Evolutionary conservation across 1,139 yeast genomes (phyloP).

Genomic region (Scheffersomyces stambukii): DNA sequence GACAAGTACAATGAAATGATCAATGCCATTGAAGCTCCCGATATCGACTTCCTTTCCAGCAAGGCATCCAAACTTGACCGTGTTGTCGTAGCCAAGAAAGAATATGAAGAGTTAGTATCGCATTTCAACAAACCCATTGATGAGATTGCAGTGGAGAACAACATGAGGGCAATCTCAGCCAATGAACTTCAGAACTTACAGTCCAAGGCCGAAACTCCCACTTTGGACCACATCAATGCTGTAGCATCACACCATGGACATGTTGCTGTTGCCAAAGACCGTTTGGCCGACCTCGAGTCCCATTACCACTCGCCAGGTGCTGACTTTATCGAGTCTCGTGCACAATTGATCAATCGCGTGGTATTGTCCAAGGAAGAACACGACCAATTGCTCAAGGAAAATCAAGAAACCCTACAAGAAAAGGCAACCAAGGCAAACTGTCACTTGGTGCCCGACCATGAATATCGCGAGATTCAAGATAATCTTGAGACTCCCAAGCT

Average conservation of each 20-base stretch:
- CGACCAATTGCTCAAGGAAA: slow-evolving; percentile 17
- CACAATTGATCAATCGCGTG: slow-evolving; percentile 18
- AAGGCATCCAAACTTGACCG: slow-evolving; percentile 17
- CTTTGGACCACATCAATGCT: slow-evolving; percentile 1
- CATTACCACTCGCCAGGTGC: slow-evolving; percentile 15
- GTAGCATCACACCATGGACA: slow-evolving; percentile 3
- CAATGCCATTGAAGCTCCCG: slow-evolving; percentile 21
- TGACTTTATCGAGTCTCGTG: slow-evolving; percentile 12
- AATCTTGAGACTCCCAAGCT: slow-evolving; percentile 22
- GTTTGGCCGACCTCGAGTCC: slow-evolving; percentile 18
- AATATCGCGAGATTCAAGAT: no score
- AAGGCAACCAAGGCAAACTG: slow-evolving; percentile 12
- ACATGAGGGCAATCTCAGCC: no score
- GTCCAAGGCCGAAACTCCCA: slow-evolving; percentile 2
- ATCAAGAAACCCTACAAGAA: no score
- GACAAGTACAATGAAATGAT: slow-evolving; percentile 21
- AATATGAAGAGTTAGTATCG: no score
- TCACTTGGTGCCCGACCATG: no score
- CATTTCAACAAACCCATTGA: no score
- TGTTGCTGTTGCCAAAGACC: slow-evolving; percentile 1
- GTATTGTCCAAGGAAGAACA: slow-evolving; percentile 20
- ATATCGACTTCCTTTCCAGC: slow-evolving; percentile 19
- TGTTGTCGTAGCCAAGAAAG: slow-evolving; percentile 4
- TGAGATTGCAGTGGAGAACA: no score
- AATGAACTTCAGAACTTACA: slow-evolving; percentile 2